Evolutionary conservation across 2,329 filamentous ascomycete species (phyloP).

Genomic region (Berkeleyomyces rouxiae): DNA sequence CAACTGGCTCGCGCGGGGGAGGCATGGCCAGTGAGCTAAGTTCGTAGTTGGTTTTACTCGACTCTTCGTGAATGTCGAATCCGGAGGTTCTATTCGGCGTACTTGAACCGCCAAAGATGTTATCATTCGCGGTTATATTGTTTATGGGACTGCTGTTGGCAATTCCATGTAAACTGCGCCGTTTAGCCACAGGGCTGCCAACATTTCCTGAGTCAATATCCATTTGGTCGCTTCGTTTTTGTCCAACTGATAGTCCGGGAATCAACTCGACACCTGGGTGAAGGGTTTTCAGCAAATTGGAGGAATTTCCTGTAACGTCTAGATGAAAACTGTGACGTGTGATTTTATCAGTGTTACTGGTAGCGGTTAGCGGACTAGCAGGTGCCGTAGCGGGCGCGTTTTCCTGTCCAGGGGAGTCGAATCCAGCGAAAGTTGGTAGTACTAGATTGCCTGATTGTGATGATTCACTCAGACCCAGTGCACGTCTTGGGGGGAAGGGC

Average conservation of each 20-base stretch:
- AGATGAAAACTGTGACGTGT: slow-evolving; percentile 39
- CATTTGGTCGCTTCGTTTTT: slow-evolving; percentile 81
- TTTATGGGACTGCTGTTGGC: slow-evolving; percentile 21
- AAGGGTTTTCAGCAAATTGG: background rate
- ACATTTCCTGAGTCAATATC: slow-evolving; percentile 62
- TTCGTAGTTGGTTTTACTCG: slow-evolving; percentile 32
- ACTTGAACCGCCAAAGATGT: slow-evolving; percentile 43
- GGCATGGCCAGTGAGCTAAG: slow-evolving; percentile 25
- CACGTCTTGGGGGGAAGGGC: slow-evolving; percentile 52
- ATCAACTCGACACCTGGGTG: slow-evolving; percentile 9
- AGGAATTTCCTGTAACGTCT: slow-evolving; percentile 6
- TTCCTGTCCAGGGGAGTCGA: slow-evolving; percentile 24
- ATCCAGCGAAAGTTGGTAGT: slow-evolving; percentile 20
- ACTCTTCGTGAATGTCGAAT: slow-evolving; percentile 24
- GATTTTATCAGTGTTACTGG: slow-evolving; percentile 31
- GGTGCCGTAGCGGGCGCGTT: slow-evolving; percentile 20
- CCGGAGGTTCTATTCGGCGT: slow-evolving; percentile 5
- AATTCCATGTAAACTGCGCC: slow-evolving; percentile 69
- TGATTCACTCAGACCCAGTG: slow-evolving; percentile 41
- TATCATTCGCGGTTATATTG: slow-evolving; percentile 36
- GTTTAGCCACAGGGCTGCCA: slow-evolving; percentile 78
- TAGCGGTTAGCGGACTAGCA: slow-evolving; percentile 25
- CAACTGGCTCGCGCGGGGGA: slow-evolving; percentile 24
- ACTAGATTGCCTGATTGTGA: slow-evolving; percentile 55
- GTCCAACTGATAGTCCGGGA: slow-evolving; percentile 10